Evolutionary conservation across 805 yeast genomes (phyloP), one percentile per base, ranked within the genome.

Genomic region (Wickerhamomyces bisporus): DNA sequence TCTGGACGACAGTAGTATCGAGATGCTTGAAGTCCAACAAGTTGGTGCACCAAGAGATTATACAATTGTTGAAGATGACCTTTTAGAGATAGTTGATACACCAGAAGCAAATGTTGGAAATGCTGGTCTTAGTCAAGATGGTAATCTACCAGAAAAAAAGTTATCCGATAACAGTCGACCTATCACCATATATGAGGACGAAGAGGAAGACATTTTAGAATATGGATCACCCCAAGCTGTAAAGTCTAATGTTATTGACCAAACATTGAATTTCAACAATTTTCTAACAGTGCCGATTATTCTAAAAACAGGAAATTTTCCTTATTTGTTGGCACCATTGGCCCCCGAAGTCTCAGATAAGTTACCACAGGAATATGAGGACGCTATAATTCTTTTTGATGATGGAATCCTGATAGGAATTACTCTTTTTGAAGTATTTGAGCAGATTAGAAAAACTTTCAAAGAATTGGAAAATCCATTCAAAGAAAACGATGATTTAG

Each of bases 251-350:
- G 19, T 10, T 4, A 19, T 30, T 19, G 23, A 30, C 14, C 25
- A 26, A 15, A 24, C 27, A n/a, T n/a, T 26, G 20, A 13, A 26
- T 12, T 16, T 17, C 12, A 9, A 21, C 14, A 36, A 32, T 29
- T 34, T 32, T 8, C 26, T 38, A 2, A 45, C 51, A 10, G 34
- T 50, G 10, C 52, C 56, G 11, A 42, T 54, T 10, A 43, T 54
- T 19, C 30, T 54, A 2, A 35, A 45, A 10, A 47, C 50, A 2
- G 34, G 41, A 14, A 40, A 40, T 28, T 48, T 44, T 11, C 50
- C 52, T 7, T 51, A 51, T 23, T 32, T 51, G 2, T 27, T 54
- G 11, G 41, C 49, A 2, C 55, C 57, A 5, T 27, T 48, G n/a
- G 18, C 41, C 1, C 28, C 35, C 3, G 47, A 35, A 6, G 27